Evolutionary conservation across 441 rosid genomes (phyloP).

Genomic region (Adansonia gregorii): DNA sequence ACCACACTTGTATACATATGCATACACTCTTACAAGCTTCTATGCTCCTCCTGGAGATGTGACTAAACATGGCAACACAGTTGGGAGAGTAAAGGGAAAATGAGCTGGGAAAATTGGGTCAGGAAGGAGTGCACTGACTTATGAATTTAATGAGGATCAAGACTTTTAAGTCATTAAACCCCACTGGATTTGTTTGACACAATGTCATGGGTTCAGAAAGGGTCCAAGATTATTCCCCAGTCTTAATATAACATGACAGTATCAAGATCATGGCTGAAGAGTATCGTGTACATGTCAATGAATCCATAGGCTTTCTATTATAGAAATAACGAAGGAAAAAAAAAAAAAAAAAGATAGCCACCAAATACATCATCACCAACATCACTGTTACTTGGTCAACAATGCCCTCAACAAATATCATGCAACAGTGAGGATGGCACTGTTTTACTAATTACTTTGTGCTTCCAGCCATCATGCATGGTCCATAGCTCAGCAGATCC

Average conservation of each 20-base stretch:
- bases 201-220: background rate
- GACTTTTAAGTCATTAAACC: background rate
- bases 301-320: slow-evolving; percentile 25
- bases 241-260: background rate
- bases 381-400: slow-evolving; percentile 34
- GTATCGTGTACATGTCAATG: background rate
- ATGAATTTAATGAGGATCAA: background rate
- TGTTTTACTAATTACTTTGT: slow-evolving; percentile 35
- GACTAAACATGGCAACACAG: background rate
- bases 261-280: background rate
- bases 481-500: slow-evolving; percentile 30
- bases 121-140: background rate
- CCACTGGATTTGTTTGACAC: background rate
- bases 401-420: slow-evolving; percentile 31
- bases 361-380: slow-evolving; percentile 37
- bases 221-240: background rate
- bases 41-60: background rate
- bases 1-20: no score
- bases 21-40: no score
- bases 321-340: background rate
- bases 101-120: background rate
- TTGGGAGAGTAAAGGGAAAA: background rate
- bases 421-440: slow-evolving; percentile 35
- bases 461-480: slow-evolving; percentile 31
- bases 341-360: slow-evolving; percentile 18